A percentile compares a stretch with the other conserved stretches of the same genome.
Conservation (phyloP, 2,329 filamentous ascomycete species). For the Nigrospora sphaerica region DNA sequence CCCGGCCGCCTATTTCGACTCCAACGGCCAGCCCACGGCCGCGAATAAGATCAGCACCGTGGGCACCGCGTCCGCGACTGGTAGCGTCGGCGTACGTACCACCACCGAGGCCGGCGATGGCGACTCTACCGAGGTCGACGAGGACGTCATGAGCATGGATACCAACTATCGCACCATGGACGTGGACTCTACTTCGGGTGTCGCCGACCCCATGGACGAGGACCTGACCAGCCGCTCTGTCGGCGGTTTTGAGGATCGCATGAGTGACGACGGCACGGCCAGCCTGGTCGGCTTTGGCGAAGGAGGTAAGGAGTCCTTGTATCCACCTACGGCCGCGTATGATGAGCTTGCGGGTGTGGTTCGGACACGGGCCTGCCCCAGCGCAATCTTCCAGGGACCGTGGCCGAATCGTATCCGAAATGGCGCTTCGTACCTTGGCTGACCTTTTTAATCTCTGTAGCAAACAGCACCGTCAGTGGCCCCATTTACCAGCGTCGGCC, state of each 20-base stretch:
- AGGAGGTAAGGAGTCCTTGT: slow-evolving; percentile 32
- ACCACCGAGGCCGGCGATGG: slow-evolving; percentile 46
- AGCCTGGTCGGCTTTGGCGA: slow-evolving; percentile 90
- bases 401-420: too few relatives aligned
- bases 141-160: slow-evolving; percentile 66
- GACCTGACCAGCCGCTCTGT: slow-evolving; percentile 37
- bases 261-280: slow-evolving; percentile 78
- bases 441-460: slow-evolving; percentile 21
- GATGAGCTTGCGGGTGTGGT: too few relatives aligned
- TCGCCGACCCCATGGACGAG: slow-evolving; percentile 26
- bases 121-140: slow-evolving; percentile 49
- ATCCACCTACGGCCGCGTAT: too few relatives aligned
- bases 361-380: too few relatives aligned
- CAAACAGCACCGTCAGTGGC: slow-evolving; percentile 75
- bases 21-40: slow-evolving; percentile 59
- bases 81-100: slow-evolving; percentile 59
- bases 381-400: too few relatives aligned
- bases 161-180: slow-evolving; percentile 52
- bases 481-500: slow-evolving; percentile 58
- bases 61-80: slow-evolving; percentile 82
- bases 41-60: slow-evolving; percentile 81
- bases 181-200: slow-evolving; percentile 34
- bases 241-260: slow-evolving; percentile 57
- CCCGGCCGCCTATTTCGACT: slow-evolving; percentile 71
- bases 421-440: too few relatives aligned